Evolutionary conservation across 495 filamentous ascomycete species (phyloP).

Genomic region (Podospora tetraspora): DNA sequence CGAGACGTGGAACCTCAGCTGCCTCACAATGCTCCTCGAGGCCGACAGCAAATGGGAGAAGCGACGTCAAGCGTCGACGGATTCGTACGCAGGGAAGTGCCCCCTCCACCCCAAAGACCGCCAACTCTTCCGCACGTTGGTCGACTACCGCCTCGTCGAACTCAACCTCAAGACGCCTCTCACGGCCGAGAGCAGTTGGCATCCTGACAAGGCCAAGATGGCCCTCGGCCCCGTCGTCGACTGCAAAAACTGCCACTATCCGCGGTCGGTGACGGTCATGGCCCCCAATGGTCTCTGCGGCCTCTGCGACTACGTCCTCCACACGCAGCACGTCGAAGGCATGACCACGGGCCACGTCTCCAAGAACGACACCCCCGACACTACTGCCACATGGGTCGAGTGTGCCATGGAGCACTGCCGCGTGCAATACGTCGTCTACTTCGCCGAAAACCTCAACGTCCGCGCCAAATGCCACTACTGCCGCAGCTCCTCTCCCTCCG

Average conservation of each 20-base stretch:
- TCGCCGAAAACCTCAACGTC: conserved; percentile 31
- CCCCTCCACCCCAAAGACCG: conserved; percentile 31
- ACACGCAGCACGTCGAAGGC: neutral
- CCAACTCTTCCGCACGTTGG: conserved; percentile 35
- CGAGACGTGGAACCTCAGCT: conserved; percentile 43
- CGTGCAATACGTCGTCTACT: conserved; percentile 45
- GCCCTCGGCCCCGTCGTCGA: conserved; percentile 33
- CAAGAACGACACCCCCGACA: conserved; percentile 20
- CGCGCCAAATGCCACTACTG: conserved; percentile 46
- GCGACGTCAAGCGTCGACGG: neutral
- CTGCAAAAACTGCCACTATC: conserved; percentile 39
- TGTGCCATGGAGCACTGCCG: conserved; percentile 36
- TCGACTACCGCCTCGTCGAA: conserved; percentile 46
- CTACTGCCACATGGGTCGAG: conserved; percentile 38
- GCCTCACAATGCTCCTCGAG: conserved; percentile 39
- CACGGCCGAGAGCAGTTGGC: conserved; percentile 35
- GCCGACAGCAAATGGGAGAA: conserved; percentile 30
- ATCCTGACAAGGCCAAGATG: conserved; percentile 35
- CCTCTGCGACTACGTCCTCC: conserved; percentile 23
- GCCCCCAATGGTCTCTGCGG: conserved; percentile 33
- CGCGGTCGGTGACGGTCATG: conserved; percentile 46
- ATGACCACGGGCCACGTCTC: conserved; percentile 22
- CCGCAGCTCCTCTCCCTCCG: conserved; percentile 15
- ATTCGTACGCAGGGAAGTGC: neutral
- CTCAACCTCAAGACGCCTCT: conserved; percentile 38